Base-by-base conservation (phyloP, 1,139 yeast species). In the Zygosaccharomyces pseudobailii region DNA sequence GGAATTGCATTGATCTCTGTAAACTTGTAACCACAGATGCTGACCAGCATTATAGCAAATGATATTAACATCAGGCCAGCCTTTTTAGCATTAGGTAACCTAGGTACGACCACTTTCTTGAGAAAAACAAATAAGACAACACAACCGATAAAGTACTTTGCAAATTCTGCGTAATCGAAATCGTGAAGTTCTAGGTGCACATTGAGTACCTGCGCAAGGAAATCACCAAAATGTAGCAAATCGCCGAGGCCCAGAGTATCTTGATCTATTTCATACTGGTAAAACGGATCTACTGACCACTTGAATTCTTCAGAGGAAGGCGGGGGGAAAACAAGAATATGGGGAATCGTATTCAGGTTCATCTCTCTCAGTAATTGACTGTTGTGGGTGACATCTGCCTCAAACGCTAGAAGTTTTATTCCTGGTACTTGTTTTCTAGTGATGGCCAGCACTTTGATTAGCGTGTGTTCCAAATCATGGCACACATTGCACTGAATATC, bases 321-420 rank as follows among this genome's bases (percentile, higher is more conserved):
- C 3, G 86, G 86, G 2, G 87, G 87, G 48, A 79, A 73, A 3
- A 84, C 68, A 79, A 88, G 79, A 8, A 82, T 55, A 52, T 79
- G 82, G 1, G 94, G 92, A 3, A 83, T 77, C 3, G 78, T 67
- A 4, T 63, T 64, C 46, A 84, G 59, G 3, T 68, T 63, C 43
- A 82, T 57, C 21, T 66, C 63, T 24, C 67, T 62, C 51, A 79
- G 76, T 9, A 70, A 55, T 42, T 73, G 69, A 7, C 69, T 56
- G 30, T 71, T 69, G 34, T 73, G 71, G 3, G 65, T 61, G 22
- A 79, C 74, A 53, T 84, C 90, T 10, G 79, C 72, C 40, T 69
- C 69, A 25, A 73, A 68, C 56, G 83, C 79, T 53, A 72, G 71
- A 6, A 80, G 67, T 32, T 67, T 62, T 9, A 59, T 52, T 5